phyloP scores from a whole-genome alignment of 495 filamentous ascomycete species.

The Symbiotaphrina buchneri region DNA sequence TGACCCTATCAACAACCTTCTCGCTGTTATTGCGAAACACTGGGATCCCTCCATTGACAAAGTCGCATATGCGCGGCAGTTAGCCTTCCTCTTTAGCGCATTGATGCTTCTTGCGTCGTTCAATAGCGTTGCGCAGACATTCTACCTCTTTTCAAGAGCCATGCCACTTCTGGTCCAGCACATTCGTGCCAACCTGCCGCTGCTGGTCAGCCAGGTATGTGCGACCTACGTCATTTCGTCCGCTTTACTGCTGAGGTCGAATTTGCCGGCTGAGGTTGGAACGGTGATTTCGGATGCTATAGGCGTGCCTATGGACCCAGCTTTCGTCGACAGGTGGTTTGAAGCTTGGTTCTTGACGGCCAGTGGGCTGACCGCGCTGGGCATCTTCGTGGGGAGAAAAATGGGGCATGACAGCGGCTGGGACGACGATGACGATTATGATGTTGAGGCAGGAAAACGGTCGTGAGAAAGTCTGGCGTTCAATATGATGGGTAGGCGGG shows the following conservation, averaged over 20 bases:
- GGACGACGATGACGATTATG: slow-evolving; percentile 34
- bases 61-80: slow-evolving; percentile 51
- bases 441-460: slow-evolving; percentile 44
- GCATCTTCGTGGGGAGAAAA: slow-evolving; percentile 44
- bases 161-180: slow-evolving; percentile 37
- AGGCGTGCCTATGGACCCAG: slow-evolving; percentile 38
- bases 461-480: no score
- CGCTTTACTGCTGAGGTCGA: slow-evolving; percentile 48
- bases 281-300: slow-evolving; percentile 49
- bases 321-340: slow-evolving; percentile 71
- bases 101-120: slow-evolving; percentile 58
- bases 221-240: slow-evolving; percentile 62
- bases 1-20: slow-evolving; percentile 58
- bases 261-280: slow-evolving; percentile 48
- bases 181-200: slow-evolving; percentile 41
- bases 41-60: slow-evolving; percentile 49
- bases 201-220: slow-evolving; percentile 51
- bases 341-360: slow-evolving; percentile 56
- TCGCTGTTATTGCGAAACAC: slow-evolving; percentile 48
- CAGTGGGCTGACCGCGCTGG: slow-evolving; percentile 33
- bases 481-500: no score
- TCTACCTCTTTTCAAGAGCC: slow-evolving; percentile 49
- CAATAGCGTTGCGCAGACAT: slow-evolving; percentile 52
- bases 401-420: slow-evolving; percentile 18
- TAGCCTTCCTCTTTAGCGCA: slow-evolving; percentile 55